Percentiles rank a stretch among this genome's conserved stretches.
Evolutionary conservation across 192 early-diverging fungal species (phyloP).

Genomic region (Dissophora ornata): DNA sequence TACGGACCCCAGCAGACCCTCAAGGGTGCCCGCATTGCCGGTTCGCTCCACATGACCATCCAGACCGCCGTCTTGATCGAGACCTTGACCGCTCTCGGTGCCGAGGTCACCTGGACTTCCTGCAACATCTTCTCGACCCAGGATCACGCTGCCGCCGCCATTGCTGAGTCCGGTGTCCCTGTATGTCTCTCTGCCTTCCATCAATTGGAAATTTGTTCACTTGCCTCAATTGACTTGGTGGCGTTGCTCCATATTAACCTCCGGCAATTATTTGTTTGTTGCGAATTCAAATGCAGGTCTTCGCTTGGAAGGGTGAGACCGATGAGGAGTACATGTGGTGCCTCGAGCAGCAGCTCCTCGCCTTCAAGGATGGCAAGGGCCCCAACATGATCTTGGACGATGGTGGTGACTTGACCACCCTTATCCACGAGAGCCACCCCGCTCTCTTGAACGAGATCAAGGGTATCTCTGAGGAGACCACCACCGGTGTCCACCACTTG

Average conservation of each 20-base stretch:
- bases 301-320: conserved; percentile 99
- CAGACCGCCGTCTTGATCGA: conserved; percentile 99
- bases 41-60: conserved; percentile 99
- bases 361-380: conserved; percentile 92
- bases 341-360: conserved; percentile 92
- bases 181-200: conserved; percentile 64
- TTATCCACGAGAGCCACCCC: conserved; percentile 97
- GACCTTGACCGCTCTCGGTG: conserved; percentile 93
- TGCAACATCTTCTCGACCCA: conserved; percentile 94
- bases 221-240: no score
- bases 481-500: conserved; percentile 99
- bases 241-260: no score
- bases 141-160: conserved; percentile 98
- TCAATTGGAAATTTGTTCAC: no score
- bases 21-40: conserved; percentile 95
- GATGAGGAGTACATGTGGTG: conserved; percentile 99
- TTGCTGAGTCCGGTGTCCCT: conserved; percentile 93
- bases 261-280: neutral
- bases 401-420: conserved; percentile 95
- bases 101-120: conserved; percentile 83
- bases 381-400: conserved; percentile 99
- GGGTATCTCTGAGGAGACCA: conserved; percentile 99
- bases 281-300: conserved; percentile 52
- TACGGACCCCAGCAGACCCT: conserved; percentile 92
- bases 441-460: conserved; percentile 85